Base-by-base conservation (phyloP, 2,329 filamentous ascomycete species). In the Hyphodiscus sp. region DNA sequence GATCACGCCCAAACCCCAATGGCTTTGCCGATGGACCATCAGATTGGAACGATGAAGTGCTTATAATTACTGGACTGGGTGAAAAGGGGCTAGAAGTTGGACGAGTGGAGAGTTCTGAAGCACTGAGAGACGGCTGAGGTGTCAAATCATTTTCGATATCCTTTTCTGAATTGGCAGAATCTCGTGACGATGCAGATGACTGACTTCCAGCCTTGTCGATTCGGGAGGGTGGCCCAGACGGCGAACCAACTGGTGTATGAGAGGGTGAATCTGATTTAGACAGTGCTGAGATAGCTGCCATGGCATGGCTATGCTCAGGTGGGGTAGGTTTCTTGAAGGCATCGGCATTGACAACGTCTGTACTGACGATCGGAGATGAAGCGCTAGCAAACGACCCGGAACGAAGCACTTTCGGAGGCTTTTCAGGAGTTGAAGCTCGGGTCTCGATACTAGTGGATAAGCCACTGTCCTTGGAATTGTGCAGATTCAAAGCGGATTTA, bases 341-440 rank as follows among this genome's bases (percentile, higher is more conserved):
- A 56, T 90, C 85, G 19, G 83, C 82, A 57, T 85, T 84, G 0
- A 81, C 77, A 33, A 79, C 76, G 62, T 90, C 85, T 0, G 84
- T 82, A 29, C 80, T 82, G 7, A 91, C 79, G 19, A 85, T 73
- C 1, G 88, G 85, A 51, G 81, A 78, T 1, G 85, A 78, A 23
- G 79, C 78, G 53, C 74, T 76, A 11, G 82, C 79, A 60, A 87
- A 84, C 0, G 85, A 85, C 41, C 77, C 75, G 2, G 85, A 81
- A 45, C 83, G 75, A 55, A 86, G 74, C 1, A 75, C 73, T 61
- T 76, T 79, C 29, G 83, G 33, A n/a, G 33, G 80, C 38, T 75
- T 72, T 26, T 76, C 70, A n/a, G 61, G 19, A 1, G 46, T 51
- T 16, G 61, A 68, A 3, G 70, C 67, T 50, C 77, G 78, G 5